Evolutionary conservation across 2,329 filamentous ascomycete species (phyloP), one percentile per base, ranked within the genome.

Genomic region (Verticillium tricorpus): DNA sequence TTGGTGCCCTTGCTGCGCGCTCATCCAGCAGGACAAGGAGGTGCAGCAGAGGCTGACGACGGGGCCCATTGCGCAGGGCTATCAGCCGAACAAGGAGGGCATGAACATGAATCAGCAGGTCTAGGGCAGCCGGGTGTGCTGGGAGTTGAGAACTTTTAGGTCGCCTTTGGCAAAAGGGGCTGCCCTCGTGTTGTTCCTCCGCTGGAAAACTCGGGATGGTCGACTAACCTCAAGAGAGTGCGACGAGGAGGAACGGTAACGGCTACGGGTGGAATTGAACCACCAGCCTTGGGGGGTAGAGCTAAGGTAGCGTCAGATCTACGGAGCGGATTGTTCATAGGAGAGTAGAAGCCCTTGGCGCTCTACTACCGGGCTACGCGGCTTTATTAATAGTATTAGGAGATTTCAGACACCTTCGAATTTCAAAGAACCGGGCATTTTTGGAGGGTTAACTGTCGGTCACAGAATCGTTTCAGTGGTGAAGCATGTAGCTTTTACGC

Each of bases 1-100:
- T 71, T 87, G 79, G 74, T 87, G 85, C 70, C 70, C 76, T 39
- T 86, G 83, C 77, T 87, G 85, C 68, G 76, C 78, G 6, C 71
- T 86, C 62, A 77, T 86, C 65, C 85, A 88, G 74, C 78, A 86
- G 61, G 83, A 86, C 62, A 84, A 85, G 66, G 85, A 87, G 68
- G 78, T 81, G 56, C 68, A 70, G 61, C 57, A 56, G 5, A 72
- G 72, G 28, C 60, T 64, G 35, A 67, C 67, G 61, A 70, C 67
- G 54, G 69, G 63, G 3, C 64, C 69, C 11, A 65, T 65, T 19
- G 68, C 67, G 57, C 69, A 75, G 64, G 71, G 69, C 35, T 79
- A 78, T 62, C 74, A 78, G 66, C 61, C 70, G 56, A 69, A 76
- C 62, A 72, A 74, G 65, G 69, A 74, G 61, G 72, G 70, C 25